These are phyloP conservation scores for Pyricularia sp. DNA, from an alignment of 2,329 filamentous ascomycete genomes.

Conservation along the genomic window DNA sequence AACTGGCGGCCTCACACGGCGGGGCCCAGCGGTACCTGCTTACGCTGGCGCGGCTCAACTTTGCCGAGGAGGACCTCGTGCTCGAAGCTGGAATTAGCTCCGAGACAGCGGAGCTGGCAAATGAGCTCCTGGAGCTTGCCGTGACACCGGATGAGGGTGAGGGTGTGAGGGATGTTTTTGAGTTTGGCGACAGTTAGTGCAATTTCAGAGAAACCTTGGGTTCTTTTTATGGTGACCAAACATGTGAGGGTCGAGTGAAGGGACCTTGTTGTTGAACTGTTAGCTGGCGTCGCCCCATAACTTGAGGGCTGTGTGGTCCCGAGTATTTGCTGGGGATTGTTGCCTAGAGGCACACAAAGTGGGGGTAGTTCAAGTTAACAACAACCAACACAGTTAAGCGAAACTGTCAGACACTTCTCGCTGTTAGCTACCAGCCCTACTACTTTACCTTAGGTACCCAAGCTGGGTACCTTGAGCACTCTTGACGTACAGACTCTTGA, in stretches of 20 bases:
- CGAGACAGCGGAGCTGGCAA: slow-evolving; percentile 71
- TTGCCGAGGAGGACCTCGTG: slow-evolving; percentile 67
- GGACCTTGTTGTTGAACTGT: too few species aligned
- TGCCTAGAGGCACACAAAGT: too few species aligned
- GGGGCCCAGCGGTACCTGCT: slow-evolving; percentile 77
- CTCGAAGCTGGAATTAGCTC: slow-evolving; percentile 69
- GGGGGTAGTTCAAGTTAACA: too few species aligned
- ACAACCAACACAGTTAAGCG: too few species aligned
- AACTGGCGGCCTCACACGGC: slow-evolving; percentile 60
- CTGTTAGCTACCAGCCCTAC: too few species aligned
- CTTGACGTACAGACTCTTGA: background rate
- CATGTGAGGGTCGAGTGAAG: background rate
- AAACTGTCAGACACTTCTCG: too few species aligned
- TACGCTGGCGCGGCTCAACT: slow-evolving; percentile 73
- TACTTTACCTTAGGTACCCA: too few species aligned
- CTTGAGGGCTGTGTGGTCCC: too few species aligned
- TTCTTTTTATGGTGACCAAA: background rate
- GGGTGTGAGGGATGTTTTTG: slow-evolving; percentile 4
- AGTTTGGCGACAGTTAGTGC: background rate
- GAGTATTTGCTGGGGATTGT: too few species aligned
- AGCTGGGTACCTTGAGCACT: too few species aligned
- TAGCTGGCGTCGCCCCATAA: too few species aligned
- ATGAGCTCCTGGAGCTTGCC: slow-evolving; percentile 69
- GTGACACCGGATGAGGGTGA: slow-evolving; percentile 65
- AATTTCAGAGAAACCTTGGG: background rate